Conservation (phyloP, 192 early-diverging fungal species). For the Coemansia sp. region DNA sequence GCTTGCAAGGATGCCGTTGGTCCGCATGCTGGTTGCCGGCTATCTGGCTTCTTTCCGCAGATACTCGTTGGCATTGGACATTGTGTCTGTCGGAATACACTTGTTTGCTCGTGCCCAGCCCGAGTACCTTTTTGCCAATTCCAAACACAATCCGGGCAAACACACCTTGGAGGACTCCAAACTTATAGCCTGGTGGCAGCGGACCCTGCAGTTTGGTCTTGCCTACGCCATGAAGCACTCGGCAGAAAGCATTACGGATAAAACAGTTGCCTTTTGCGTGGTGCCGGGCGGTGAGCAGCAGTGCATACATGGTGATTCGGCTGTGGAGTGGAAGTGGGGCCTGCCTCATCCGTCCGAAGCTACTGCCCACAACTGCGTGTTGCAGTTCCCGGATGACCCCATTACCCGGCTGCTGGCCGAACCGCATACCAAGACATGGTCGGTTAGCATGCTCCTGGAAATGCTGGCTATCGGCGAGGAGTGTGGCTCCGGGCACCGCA, state of each 20-base stretch:
- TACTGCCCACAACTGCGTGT: constrained; percentile 38
- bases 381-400: constrained; percentile 53
- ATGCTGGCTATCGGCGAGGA: constrained; percentile 71
- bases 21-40: constrained; percentile 30
- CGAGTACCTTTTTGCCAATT: constrained; percentile 78
- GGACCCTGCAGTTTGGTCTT: constrained; percentile 33
- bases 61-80: constrained; percentile 14
- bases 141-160: constrained; percentile 63
- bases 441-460: constrained; percentile 63
- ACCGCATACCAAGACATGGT: constrained; percentile 26
- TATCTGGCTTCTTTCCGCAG: constrained; percentile 33
- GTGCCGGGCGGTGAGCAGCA: constrained; percentile 26
- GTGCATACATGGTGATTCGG: background rate
- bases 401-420: constrained; percentile 45
- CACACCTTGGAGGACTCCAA: constrained; percentile 59
- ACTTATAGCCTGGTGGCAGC: constrained; percentile 79
- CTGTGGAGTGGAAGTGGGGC: constrained; percentile 38
- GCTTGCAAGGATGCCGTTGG: constrained; percentile 26
- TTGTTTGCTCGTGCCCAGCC: constrained; percentile 85
- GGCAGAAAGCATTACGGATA: constrained; percentile 4
- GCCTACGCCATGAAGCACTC: constrained; percentile 8
- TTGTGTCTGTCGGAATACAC: constrained; percentile 40
- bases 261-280: constrained; percentile 21
- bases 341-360: constrained; percentile 20
- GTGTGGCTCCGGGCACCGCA: constrained; percentile 65